Evolutionary conservation across 805 yeast species (phyloP).

Genomic region (Cyberlindnera mississippiensis): DNA sequence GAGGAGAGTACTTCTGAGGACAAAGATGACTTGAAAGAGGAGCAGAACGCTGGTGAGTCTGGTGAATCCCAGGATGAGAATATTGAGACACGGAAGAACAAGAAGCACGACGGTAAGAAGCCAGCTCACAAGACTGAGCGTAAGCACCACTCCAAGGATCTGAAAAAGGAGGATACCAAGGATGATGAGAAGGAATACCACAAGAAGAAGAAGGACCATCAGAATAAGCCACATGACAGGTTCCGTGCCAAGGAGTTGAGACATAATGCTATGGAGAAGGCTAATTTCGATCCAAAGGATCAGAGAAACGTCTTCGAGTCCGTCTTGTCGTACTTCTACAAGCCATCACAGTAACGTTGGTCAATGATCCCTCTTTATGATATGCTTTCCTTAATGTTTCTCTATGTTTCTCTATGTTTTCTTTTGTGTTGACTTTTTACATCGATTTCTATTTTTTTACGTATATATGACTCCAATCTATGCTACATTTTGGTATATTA

Average conservation of each 20-base stretch:
- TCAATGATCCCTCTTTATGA: too few species aligned
- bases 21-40: neutral
- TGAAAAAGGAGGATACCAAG: neutral
- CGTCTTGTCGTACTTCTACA: constrained; percentile 3
- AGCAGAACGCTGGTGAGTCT: neutral
- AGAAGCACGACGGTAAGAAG: neutral
- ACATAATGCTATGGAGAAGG: constrained; percentile 2
- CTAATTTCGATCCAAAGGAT: neutral
- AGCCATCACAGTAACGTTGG: constrained; percentile 1
- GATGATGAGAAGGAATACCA: neutral
- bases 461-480: neutral
- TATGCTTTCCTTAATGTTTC: too few species aligned
- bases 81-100: neutral
- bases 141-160: neutral
- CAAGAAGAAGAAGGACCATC: neutral
- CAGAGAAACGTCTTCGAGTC: constrained; percentile 1
- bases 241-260: constrained; percentile 12
- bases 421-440: too few species aligned
- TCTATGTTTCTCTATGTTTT: too few species aligned
- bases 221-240: constrained; percentile 8
- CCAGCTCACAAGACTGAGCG: neutral
- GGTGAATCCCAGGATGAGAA: neutral
- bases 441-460: too few species aligned
- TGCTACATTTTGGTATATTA: too few species aligned
- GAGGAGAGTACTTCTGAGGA: too few species aligned